A percentile compares a stretch with the other conserved stretches of the same genome.
phyloP scores from a whole-genome alignment of 768 basidiomycete genomes.

The Lentinula sp. region DNA sequence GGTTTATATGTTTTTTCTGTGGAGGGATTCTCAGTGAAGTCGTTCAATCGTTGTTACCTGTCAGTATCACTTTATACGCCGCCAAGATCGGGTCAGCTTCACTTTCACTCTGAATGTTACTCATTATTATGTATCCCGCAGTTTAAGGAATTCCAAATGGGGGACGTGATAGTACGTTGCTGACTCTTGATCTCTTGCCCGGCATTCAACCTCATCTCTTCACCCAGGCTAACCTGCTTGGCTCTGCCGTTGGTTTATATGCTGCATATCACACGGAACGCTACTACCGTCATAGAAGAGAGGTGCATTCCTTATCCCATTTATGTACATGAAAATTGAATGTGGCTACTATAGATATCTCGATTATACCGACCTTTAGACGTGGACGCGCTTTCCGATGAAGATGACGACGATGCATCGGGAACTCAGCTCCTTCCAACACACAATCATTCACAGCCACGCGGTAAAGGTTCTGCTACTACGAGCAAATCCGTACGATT shows the following conservation, averaged over 20 bases:
- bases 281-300: constrained; percentile 73
- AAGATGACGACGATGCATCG: constrained; percentile 44
- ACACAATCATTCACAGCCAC: constrained; percentile 17
- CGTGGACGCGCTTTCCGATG: constrained; percentile 44
- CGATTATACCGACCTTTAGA: constrained; percentile 73
- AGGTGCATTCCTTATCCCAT: constrained; percentile 36
- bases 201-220: constrained; percentile 5
- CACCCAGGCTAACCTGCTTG: constrained; percentile 71
- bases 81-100: neutral
- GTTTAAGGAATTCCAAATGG: constrained; percentile 69
- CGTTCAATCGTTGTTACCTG: constrained; percentile 75
- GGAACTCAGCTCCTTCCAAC: constrained; percentile 58
- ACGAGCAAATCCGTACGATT: constrained; percentile 31
- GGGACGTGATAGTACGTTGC: constrained; percentile 60
- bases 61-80: constrained; percentile 20
- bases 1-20: constrained; percentile 67
- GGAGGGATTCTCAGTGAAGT: constrained; percentile 80
- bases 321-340: neutral
- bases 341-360: constrained; percentile 45
- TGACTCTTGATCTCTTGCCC: neutral
- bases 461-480: constrained; percentile 15
- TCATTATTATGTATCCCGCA: constrained; percentile 16
- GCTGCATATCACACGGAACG: constrained; percentile 63
- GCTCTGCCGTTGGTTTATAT: constrained; percentile 65
- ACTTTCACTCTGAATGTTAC: neutral